Evolutionary conservation across 2,329 filamentous ascomycete species (phyloP), one percentile per base, ranked within the genome.

Genomic region (Stenocarpella maydis): DNA sequence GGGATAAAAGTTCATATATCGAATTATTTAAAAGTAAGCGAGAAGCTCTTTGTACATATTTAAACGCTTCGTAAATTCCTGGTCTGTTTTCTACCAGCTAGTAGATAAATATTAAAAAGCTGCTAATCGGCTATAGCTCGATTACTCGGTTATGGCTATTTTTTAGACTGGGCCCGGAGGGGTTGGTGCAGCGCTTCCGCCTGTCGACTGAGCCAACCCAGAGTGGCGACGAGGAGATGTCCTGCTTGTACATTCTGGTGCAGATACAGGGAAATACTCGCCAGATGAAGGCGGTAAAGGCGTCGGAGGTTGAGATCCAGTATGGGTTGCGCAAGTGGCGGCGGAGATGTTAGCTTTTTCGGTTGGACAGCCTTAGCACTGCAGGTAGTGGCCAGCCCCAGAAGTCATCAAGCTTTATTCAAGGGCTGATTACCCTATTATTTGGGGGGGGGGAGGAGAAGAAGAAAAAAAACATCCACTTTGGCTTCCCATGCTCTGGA

Each of bases 231-330:
- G 77, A 4, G 78, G 73, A 2, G 0, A 73, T 75, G 34, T 79
- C 76, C 0, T 76, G 72, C 0, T 80, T 76, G 71, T 79, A 82
- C 0, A 80, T 19, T 0, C 74, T 74, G 0, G 77, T 77, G 5
- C 81, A 77, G 5, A 80, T 72, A 2, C 77, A 75, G 0, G 80
- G 76, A 0, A 83, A 65, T 2, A 74, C 73, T 1, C 82, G 79
- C 81, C 82, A 83, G 14, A 83, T 74, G 41, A 80, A 79, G 10
- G 82, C 82, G 0, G 76, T 75, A 65, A 80, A 78, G 19, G 82
- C 81, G 60, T 84, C 83, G 71, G 83, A 84, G 3, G 80, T 84
- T 2, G 82, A 84, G 21, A 85, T 78, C 81, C 82, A 83, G 26
- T 47, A 34, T 2, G 47, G 24, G 3, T 76, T 78, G n/a, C 80